Percentiles rank a stretch among this genome's conserved stretches.
phyloP scores from a whole-genome alignment of 257 asterid genomes.

The Solanum tarijense region DNA sequence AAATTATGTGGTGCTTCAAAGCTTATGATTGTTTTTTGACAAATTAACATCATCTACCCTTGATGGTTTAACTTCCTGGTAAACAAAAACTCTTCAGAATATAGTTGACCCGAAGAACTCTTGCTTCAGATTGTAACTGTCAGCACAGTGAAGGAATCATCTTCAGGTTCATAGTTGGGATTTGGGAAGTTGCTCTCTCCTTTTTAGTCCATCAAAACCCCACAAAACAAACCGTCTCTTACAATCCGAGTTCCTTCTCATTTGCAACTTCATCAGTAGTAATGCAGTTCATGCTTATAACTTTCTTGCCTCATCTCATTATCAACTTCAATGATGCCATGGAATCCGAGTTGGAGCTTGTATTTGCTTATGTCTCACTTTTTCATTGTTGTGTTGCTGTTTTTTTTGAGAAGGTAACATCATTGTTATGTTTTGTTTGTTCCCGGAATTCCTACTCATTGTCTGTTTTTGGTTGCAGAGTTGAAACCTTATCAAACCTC shows the following conservation, averaged over 20 bases:
- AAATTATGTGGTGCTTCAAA: not conserved
- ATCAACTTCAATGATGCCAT: not conserved
- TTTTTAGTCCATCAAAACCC: not conserved
- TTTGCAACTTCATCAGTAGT: not conserved
- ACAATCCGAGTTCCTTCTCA: not conserved
- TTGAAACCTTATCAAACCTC: constrained; percentile 43
- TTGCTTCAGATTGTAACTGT: not conserved
- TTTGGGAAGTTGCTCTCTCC: not conserved
- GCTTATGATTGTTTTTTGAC: not conserved
- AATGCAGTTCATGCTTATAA: not conserved
- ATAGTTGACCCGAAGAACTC: not conserved
- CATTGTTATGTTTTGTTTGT: not conserved
- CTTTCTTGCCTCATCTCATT: not conserved
- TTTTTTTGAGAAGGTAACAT: not conserved
- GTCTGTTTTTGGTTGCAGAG: constrained; percentile 28
- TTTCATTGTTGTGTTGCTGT: not conserved
- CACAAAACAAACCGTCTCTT: not conserved
- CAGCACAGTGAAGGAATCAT: not conserved
- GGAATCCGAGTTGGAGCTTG: not conserved
- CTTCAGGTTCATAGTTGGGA: not conserved
- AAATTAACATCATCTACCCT: not conserved
- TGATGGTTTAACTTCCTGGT: not conserved
- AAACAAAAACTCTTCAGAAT: not conserved
- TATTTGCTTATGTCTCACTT: not conserved
- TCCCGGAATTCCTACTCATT: not conserved